Evolutionary conservation across 768 basidiomycete genomes (phyloP), one percentile per base, ranked within the genome.

Genomic region (Macrolepiota dolichaula): DNA sequence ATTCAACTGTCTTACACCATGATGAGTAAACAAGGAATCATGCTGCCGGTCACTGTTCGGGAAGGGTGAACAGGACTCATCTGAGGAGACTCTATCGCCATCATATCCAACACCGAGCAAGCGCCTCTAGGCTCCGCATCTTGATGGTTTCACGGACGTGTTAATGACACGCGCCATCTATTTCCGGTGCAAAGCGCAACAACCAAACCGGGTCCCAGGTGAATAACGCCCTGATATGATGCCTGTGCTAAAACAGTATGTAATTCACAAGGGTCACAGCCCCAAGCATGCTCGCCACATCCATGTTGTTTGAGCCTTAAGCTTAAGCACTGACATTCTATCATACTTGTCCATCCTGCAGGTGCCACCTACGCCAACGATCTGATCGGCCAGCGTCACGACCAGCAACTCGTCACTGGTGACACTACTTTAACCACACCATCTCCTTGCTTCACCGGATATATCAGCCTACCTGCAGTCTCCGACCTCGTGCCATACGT

Each of bases 381-480:
- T 61, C 59, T 61, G 59, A 61, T 61, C 59, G 59, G 59, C 24
- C 52, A 52, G 44, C 19, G 44, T 46, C 38, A 46, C 51, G 17
- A 53, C 15, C 24, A 53, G 22, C 52, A 36, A 25, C 46, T 22
- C 22, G 58, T 60, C 37, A 55, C 59, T 13, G 47, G 51, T 49
- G 46, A 46, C 59, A 32, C 56, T 58, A 61, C 59, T 61, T 61
- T 61, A 61, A 55, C 59, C 59, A 27, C 59, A 61, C 53, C 59
- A 37, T 24, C 52, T 19, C 44, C 52, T 36, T 61, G 59, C 59
- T 61, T 55, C 44, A 54, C 36, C 59, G 24, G 55, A 61, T 55
- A 60, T 53, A 60, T 53, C 59, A 42, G 24, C 52, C 53, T 49
- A 44, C 59, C 52, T 55, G 36, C 59, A 52, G 32, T 49, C 44